Base-by-base conservation (phyloP, 352 stramenopile species). In the Globisporangium parvum region DNA sequence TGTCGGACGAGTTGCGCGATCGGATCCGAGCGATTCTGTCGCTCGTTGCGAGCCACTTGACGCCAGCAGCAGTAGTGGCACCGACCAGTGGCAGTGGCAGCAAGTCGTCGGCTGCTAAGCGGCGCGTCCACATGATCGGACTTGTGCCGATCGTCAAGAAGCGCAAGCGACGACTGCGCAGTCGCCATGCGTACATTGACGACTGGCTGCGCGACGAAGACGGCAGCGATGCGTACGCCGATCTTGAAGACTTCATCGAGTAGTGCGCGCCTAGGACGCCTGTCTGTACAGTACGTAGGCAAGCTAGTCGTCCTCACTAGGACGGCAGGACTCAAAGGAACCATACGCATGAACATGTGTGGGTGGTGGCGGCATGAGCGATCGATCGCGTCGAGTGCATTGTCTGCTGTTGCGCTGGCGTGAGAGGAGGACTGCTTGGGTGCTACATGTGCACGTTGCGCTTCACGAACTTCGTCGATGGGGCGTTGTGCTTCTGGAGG, bases 171-270 rank as follows among this genome's bases (percentile, higher is more conserved):
- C 73, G 71, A 0, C 57, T 90, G 26, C 75, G 75, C 39, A 90
- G 80, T 59, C 70, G 80, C 6, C 80, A 90, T 59, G 75, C 78
- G 33, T 80, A 80, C 54, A 90, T 90, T 44, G 80, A 90, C 51
- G 75, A 80, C n/a, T 90, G 78, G 44, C 66, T 90, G 9, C 75
- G 79, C 18, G 80, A 90, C 66, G 80, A 90, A 64, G 70, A 82
- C 40, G 80, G 80, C 14, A 71, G 65, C 28, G 80, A 90, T 51
- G 80, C 80, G 24, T 90, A 77, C 47, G 80, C 71, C 40, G 80
- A 90, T 53, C 59, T 90, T 20, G 80, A 90, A 62, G 80, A 90
- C 59, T 90, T 90, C 59, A 88, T 90, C 67, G 80, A 79, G 60
- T 82, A 37, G 44, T 14, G 2, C n/a, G 10, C 21, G n/a, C n/a